Evolutionary conservation across 2,329 filamentous ascomycete species (phyloP), one percentile per base, ranked within the genome.

Genomic region (Blastomyces gilchristii): DNA sequence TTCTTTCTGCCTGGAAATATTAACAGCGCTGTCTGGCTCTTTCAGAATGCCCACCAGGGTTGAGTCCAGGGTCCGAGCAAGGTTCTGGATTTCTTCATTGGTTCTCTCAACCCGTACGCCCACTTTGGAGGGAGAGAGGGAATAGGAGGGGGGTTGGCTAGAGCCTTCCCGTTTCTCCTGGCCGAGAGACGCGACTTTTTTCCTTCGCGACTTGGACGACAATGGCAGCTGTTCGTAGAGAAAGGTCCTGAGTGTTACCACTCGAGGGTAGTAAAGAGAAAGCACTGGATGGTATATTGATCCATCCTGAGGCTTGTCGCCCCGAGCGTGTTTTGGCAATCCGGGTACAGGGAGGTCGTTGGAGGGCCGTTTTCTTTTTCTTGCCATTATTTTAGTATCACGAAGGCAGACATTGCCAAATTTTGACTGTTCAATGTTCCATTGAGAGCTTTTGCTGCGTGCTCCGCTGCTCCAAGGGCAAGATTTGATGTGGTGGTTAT

Each of bases 231-330:
- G 83, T 25, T 79, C 78, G 58, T 92, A 77, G 49, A 92, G 77
- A 76, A 90, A 89, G 63, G 87, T 80, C 69, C 90, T 85, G 63
- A 96, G 78, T 0, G 86, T 86, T 62, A 84, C 74, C 14, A 91
- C 82, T 57, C 81, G 75, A 8, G 81, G 76, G 75, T 91, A 96
- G 75, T 87, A 89, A 65, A 83, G 82, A 56, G 80, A 80, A 63
- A 96, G 79, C 43, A 94, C 81, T 62, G 85, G 83, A 71, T 90
- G 86, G 22, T 63, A 37, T 52, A 50, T 41, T 41, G 53, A 25
- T 11, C 50, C 50, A 34, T 53, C 50, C 25, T 18, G 31, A 18
- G 39, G n/a, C n/a, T 31, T 25, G 14, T 61, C 61, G 12, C 49
- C 57, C 37, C 45, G 45, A 66, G 62, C 58, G 45, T 34, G 61